Conservation (phyloP, 306 rosid species). For the Psophocarpus tetragonolobus region DNA sequence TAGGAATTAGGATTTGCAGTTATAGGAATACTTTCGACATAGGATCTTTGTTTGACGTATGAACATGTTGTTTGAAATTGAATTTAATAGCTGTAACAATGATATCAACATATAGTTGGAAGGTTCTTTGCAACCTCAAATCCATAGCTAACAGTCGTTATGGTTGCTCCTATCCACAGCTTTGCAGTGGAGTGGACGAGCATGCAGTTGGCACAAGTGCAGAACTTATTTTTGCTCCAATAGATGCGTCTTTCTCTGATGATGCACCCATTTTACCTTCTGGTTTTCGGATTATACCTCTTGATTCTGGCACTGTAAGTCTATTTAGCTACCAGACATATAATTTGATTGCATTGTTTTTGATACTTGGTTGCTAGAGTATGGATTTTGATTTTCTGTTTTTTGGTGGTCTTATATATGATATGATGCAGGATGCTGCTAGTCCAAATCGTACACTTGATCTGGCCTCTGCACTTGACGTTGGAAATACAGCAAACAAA, state of each 20-base stretch:
- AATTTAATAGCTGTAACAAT: constrained; percentile 7
- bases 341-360: background rate
- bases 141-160: constrained; percentile 28
- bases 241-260: constrained; percentile 95
- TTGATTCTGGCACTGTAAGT: constrained; percentile 70
- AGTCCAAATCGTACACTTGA: constrained; percentile 96
- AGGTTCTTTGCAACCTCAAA: background rate
- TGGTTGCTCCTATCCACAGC: constrained; percentile 51
- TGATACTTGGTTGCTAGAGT: background rate
- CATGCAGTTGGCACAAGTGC: constrained; percentile 81
- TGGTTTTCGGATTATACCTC: constrained; percentile 94
- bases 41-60: background rate
- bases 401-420: background rate
- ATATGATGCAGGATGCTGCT: constrained; percentile 63
- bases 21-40: background rate
- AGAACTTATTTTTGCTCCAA: constrained; percentile 95
- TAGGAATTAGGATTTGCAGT: background rate
- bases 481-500: constrained; percentile 75
- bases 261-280: constrained; percentile 96
- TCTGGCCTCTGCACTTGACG: constrained; percentile 95
- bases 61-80: background rate
- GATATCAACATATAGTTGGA: background rate
- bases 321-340: background rate
- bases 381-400: constrained; percentile 1
- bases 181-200: constrained; percentile 93